Base-by-base conservation (phyloP, 371 early-diverging fungal genomes). In the Apophysomyces variabilis region DNA sequence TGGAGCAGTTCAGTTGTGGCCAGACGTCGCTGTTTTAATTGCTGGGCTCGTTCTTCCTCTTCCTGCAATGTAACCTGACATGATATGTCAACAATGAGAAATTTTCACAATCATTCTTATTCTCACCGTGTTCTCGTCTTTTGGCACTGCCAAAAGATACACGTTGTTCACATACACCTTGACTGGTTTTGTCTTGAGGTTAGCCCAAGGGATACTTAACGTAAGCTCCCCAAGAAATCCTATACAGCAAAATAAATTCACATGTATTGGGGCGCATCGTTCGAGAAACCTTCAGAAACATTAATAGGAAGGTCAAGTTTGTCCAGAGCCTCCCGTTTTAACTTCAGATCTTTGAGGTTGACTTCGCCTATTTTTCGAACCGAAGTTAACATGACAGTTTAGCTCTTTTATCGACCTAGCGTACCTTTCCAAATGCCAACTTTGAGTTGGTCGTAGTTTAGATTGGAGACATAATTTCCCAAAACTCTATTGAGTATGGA, bases 151-250 rank as follows among this genome's bases (percentile, higher is more conserved):
- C 26, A 97, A 79, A 4, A 98, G 78, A 71, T 90, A 95, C 5
- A 96, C 93, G 68, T 97, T 90, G 67, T 94, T 93, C 60, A 99
- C 89, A 62, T 85, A 79, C 47, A 97, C 87, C 65, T 90, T 87
- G 39, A 98, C 94, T 3, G 99, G 97, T 71, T 93, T 90, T 71
- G 90, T 92, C 78, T 96, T 96, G 60, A 99, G 80, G 75, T 99
- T 97, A 12, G 89, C 89, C 99, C 99, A 99, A 7, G 99, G 98
- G 59, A 99, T 97, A 36, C 88, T 92, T 6, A 97, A 78, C 0
- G 92, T 93, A 36, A 98, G 87, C 62, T 95, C 93, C 35, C 99
- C 99, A 14, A 99, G 85, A 74, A 90, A 92, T 9, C 98, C 96
- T 93, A 67, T 50, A 50, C 8, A 9, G 8, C 36, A 46, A 63